Evolutionary conservation across 768 basidiomycete species (phyloP).

Genomic region (Cystobasidium onofrii): DNA sequence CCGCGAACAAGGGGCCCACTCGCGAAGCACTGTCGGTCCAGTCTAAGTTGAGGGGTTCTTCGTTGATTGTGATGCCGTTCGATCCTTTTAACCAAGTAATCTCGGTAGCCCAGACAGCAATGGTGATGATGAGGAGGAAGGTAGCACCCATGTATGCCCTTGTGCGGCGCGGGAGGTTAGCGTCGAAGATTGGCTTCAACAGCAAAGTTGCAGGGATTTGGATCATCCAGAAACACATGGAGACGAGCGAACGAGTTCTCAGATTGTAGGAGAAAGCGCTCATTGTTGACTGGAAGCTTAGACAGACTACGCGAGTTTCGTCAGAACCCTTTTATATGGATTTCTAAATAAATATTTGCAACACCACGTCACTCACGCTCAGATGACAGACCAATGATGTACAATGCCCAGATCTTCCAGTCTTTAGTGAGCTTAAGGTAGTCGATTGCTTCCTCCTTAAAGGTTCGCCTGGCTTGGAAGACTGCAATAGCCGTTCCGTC

Average conservation of each 20-base stretch:
- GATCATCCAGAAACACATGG: conserved; percentile 19
- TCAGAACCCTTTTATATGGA: no score
- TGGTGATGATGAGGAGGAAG: conserved; percentile 11
- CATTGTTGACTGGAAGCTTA: conserved; percentile 18
- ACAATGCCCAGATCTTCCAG: conserved; percentile 25
- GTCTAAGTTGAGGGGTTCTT: conserved; percentile 18
- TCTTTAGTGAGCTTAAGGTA: conserved; percentile 11
- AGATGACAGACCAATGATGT: conserved; percentile 16
- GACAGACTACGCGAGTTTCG: background rate
- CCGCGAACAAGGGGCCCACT: conserved; percentile 10
- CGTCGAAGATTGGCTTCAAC: conserved; percentile 27
- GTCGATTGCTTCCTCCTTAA: conserved; percentile 3
- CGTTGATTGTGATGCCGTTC: conserved; percentile 3
- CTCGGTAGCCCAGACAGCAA: conserved; percentile 10
- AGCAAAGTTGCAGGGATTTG: conserved; percentile 18
- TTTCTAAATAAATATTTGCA: no score
- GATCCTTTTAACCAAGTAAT: conserved; percentile 3
- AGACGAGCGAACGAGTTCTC: conserved; percentile 6
- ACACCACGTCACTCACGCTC: conserved; percentile 18
- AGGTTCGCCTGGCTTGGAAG: conserved; percentile 21
- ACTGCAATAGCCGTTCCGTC: conserved; percentile 24
- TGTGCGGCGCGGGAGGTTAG: background rate
- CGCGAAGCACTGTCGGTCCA: conserved; percentile 7
- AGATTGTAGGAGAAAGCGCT: conserved; percentile 1
- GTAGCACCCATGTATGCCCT: conserved; percentile 12